Evolutionary conservation across 345 rosid species (phyloP), one percentile per base, ranked within the genome.

Genomic region (Brassica rapa): DNA sequence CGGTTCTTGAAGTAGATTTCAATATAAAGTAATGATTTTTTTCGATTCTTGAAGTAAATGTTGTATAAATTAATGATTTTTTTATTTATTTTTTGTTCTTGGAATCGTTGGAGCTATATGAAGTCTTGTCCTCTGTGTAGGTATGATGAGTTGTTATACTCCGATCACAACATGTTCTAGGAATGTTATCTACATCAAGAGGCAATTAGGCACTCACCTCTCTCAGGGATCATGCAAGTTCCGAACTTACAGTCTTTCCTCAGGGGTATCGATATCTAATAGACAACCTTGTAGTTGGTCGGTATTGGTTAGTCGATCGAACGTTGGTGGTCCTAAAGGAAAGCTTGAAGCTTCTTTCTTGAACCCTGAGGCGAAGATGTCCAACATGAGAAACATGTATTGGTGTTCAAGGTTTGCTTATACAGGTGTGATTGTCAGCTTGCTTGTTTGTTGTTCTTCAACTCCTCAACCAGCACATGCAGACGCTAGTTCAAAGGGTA

Each of bases 381-480:
- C 77, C 71, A 85, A 81, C 72, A 79, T 76, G 71, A 83, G 86
- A 82, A 77, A 78, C 55, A 43, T 82, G 24, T 77, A 81, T 60
- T 77, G 85, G 88, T 80, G 78, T 24, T 87, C 68, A 63, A 88
- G 87, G 75, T 85, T 74, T 83, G 84, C 85, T 15, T 84, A 88
- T 62, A 82, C 84, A 12, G 84, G 90, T 69, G 66, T 91, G 71
- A 64, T 85, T 70, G 83, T 88, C 80, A 89, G 93, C 77, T 85
- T 92, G 77, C 79, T 89, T 68, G 85, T 91, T 78, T 91, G 94
- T 80, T 85, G 80, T 86, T 90, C 92, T 78, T 89, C 93, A 10
- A 85, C 77, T 85, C 83, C 88, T 62, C 82, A 86, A 71, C 87
- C 91, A 72, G 83, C 78, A 24, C 79, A 81, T 63, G 90, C 99